A percentile compares a stretch with the other conserved stretches of the same genome.
Conservation (phyloP, 129 eudicot genomes). For the Arctium lappa region DNA sequence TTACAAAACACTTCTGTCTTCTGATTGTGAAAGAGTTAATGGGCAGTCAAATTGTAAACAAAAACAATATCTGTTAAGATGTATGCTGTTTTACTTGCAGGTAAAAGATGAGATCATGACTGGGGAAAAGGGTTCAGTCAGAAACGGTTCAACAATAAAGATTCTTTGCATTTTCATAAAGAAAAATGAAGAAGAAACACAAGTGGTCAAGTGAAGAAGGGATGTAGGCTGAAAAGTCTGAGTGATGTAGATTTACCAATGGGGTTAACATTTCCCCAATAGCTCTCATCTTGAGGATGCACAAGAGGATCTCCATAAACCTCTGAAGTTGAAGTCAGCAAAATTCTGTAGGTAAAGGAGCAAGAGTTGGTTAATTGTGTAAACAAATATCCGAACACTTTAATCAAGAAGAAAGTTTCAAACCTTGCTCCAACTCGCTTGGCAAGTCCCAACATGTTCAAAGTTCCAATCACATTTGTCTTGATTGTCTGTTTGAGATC, state of each 20-base stretch:
- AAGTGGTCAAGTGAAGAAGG: neutral
- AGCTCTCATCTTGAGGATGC: conserved; percentile 86
- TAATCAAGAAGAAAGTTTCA: neutral
- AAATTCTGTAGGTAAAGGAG: conserved; percentile 47
- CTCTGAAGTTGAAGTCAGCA: conserved; percentile 89
- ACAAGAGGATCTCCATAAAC: conserved; percentile 93
- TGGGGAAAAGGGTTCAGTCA: neutral
- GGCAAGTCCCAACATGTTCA: conserved; percentile 94
- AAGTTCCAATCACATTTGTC: conserved; percentile 87
- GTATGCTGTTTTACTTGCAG: neutral
- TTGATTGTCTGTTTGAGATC: conserved; percentile 63
- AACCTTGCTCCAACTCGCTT: conserved; percentile 92
- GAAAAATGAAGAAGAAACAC: neutral
- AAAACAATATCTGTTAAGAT: too few relatives aligned
- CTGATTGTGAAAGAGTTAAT: neutral
- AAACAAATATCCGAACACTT: neutral
- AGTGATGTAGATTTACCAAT: conserved; percentile 46
- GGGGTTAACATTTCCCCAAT: conserved; percentile 97
- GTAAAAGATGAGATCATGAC: neutral
- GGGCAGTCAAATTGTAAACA: neutral
- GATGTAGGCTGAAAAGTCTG: neutral
- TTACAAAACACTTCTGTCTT: neutral
- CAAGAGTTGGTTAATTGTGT: neutral
- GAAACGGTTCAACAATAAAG: neutral
- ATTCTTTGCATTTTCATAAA: neutral